These are phyloP conservation scores for Trichoderma oligosporum DNA, from an alignment of 2,329 filamentous ascomycete species.

Conservation along the genomic window DNA sequence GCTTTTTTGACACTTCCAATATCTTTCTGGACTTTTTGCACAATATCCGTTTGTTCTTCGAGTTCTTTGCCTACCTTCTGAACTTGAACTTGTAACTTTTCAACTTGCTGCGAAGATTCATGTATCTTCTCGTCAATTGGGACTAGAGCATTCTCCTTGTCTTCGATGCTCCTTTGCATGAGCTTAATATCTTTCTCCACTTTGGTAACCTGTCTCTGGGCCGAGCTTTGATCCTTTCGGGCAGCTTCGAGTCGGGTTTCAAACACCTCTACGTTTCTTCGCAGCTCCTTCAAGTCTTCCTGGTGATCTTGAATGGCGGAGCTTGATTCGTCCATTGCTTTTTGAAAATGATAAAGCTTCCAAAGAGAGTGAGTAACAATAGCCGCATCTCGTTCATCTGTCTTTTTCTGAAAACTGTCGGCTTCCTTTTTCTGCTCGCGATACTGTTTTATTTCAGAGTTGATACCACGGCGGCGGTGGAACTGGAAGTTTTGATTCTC, in stretches of 20 bases:
- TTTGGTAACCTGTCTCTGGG: conserved; percentile 71
- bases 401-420: conserved; percentile 87
- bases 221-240: conserved; percentile 75
- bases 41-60: conserved; percentile 63
- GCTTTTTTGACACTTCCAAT: conserved; percentile 84
- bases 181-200: conserved; percentile 80
- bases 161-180: conserved; percentile 84
- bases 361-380: conserved; percentile 91
- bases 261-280: conserved; percentile 80
- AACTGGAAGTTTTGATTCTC: conserved; percentile 88
- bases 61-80: conserved; percentile 71
- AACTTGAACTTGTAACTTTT: conserved; percentile 64
- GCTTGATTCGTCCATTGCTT: conserved; percentile 86
- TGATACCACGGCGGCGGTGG: conserved; percentile 85
- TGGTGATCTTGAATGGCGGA: conserved; percentile 89
- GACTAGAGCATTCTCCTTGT: conserved; percentile 78
- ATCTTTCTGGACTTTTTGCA: conserved; percentile 74
- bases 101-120: conserved; percentile 68
- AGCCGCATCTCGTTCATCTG: conserved; percentile 83
- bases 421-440: conserved; percentile 95
- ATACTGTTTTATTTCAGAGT: conserved; percentile 96
- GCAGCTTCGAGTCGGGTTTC: conserved; percentile 77
- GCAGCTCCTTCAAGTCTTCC: conserved; percentile 88
- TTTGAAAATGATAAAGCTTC: conserved; percentile 95
- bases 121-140: conserved; percentile 90